Evolutionary conservation across 2,329 filamentous ascomycete species (phyloP).

Genomic region (Tolypocladium endophyticum): DNA sequence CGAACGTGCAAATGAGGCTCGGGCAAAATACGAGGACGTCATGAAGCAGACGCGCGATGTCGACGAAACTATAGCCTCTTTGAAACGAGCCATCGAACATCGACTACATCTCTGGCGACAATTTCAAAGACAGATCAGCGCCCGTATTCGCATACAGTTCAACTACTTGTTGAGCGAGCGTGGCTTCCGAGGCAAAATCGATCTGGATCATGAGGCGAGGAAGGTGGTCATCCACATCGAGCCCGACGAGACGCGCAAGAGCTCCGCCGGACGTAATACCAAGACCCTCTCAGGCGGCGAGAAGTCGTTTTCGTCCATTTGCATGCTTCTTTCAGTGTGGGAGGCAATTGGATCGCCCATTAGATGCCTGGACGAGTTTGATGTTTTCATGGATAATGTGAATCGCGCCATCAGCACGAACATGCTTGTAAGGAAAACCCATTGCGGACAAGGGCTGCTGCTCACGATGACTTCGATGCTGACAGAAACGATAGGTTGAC

Average conservation of each 20-base stretch:
- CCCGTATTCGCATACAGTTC: constrained; percentile 78
- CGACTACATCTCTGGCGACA: constrained; percentile 67
- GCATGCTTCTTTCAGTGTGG: constrained; percentile 85
- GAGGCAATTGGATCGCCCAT: constrained; percentile 96
- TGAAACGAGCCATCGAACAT: constrained; percentile 52
- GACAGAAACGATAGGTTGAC: constrained; percentile 49
- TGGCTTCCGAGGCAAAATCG: constrained; percentile 72
- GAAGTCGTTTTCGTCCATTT: constrained; percentile 96
- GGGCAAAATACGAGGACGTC: constrained; percentile 31
- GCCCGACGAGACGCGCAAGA: constrained; percentile 58
- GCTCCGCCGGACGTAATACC: constrained; percentile 64
- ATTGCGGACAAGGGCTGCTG: neutral
- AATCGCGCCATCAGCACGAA: constrained; percentile 89
- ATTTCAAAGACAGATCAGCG: constrained; percentile 78
- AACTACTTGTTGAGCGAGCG: constrained; percentile 81
- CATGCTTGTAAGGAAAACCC: constrained; percentile 61
- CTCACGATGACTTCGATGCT: neutral
- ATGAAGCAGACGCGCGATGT: constrained; percentile 29
- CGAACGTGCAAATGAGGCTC: constrained; percentile 30
- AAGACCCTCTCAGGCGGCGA: constrained; percentile 93
- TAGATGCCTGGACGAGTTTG: constrained; percentile 92
- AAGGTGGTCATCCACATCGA: constrained; percentile 69
- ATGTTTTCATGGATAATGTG: constrained; percentile 98
- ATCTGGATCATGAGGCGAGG: constrained; percentile 66
- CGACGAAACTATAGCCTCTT: constrained; percentile 27